A percentile compares a stretch with the other conserved stretches of the same genome.
Evolutionary conservation across 371 early-diverging fungal species (phyloP).

Genomic region (Dinochytrium kinnereticum): DNA sequence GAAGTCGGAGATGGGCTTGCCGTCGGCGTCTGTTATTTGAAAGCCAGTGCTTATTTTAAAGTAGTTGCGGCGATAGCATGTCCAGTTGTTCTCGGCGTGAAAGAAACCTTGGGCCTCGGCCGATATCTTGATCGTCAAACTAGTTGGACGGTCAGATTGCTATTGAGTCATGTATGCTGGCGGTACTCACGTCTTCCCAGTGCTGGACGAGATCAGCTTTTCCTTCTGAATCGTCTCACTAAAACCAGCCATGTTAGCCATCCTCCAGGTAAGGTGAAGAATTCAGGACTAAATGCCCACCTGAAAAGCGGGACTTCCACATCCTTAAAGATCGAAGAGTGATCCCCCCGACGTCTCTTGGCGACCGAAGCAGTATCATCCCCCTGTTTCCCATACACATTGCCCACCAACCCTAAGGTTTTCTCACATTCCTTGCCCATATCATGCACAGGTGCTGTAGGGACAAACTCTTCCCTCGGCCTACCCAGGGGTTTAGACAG

Average conservation of each 20-base stretch:
- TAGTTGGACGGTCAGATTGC: not conserved
- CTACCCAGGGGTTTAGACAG: not conserved
- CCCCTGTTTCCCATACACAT: not conserved
- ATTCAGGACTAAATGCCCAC: not conserved
- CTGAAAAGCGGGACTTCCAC: not conserved
- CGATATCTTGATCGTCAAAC: not conserved
- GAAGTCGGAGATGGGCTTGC: not conserved
- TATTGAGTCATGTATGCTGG: not conserved
- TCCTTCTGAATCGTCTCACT: not conserved
- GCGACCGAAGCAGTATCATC: not conserved
- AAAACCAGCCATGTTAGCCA: not conserved
- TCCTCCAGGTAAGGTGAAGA: not conserved
- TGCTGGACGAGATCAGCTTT: not conserved
- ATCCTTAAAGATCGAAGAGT: not conserved
- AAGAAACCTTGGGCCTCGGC: constrained; percentile 65
- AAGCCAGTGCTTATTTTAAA: constrained; percentile 82
- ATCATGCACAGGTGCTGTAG: not conserved
- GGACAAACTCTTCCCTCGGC: not conserved
- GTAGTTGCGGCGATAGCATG: constrained; percentile 91
- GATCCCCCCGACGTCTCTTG: not conserved
- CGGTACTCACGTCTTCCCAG: not conserved
- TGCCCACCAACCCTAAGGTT: too few relatives aligned
- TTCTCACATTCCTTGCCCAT: not conserved
- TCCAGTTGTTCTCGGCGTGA: constrained; percentile 79
- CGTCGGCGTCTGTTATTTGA: constrained; percentile 52